phyloP scores from a whole-genome alignment of 768 basidiomycete genomes.

The Calocybe indica region DNA sequence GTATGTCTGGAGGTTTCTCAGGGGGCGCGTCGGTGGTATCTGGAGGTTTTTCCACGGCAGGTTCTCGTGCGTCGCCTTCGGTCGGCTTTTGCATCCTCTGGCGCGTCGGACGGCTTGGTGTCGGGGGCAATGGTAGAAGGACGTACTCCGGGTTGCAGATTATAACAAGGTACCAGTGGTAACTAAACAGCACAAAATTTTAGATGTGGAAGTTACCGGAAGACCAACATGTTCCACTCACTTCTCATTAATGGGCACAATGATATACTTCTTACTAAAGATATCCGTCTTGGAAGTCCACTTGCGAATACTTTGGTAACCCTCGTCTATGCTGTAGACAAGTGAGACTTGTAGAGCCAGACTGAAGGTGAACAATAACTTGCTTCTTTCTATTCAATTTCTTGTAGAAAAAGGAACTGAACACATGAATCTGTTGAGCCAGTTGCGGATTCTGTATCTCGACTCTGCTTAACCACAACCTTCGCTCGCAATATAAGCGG shows the following conservation, averaged over 20 bases:
- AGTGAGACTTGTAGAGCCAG: constrained; percentile 2
- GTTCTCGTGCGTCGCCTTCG: background rate
- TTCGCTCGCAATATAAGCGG: constrained; percentile 20
- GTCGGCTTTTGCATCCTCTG: too few relatives aligned
- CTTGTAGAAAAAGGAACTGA: constrained; percentile 98
- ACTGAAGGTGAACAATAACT: constrained; percentile 8
- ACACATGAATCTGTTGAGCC: constrained; percentile 77
- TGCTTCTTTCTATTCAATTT: constrained; percentile 75
- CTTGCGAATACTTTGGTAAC: constrained; percentile 82
- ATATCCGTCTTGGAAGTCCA: constrained; percentile 91
- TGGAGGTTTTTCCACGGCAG: background rate
- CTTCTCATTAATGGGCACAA: constrained; percentile 98
- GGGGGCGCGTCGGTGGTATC: constrained; percentile 1
- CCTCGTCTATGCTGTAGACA: constrained; percentile 41
- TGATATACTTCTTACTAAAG: constrained; percentile 87
- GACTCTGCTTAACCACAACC: constrained; percentile 64
- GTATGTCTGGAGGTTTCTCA: constrained; percentile 7
- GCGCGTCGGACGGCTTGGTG: constrained; percentile 6
- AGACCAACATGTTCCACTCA: constrained; percentile 26
- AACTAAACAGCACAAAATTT: constrained; percentile 32
- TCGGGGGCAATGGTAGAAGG: constrained; percentile 30
- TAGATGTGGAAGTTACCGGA: background rate
- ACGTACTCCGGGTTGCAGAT: constrained; percentile 77
- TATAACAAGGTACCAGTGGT: constrained; percentile 97
- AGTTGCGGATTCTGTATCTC: constrained; percentile 50